These are phyloP conservation scores for Kingdonia uniflora DNA, from an alignment of 164 flowering plant genomes.

Conservation along the genomic window DNA sequence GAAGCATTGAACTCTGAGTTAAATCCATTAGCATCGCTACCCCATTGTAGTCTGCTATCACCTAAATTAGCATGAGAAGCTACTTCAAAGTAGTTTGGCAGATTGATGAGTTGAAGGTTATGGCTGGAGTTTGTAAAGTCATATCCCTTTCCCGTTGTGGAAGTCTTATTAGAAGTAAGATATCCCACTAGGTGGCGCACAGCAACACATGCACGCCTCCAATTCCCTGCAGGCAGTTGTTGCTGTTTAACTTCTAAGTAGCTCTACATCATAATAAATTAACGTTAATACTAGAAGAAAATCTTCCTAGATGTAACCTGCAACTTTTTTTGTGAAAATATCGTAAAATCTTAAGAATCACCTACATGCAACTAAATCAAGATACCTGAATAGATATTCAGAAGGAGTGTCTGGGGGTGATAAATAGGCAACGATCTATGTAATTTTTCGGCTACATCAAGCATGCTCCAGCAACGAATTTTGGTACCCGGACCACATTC, in stretches of 20 bases:
- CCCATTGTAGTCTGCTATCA: constrained; percentile 45
- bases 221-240: constrained; percentile 48
- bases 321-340: no score
- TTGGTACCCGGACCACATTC: constrained; percentile 14
- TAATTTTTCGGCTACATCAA: constrained; percentile 42
- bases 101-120: constrained; percentile 36
- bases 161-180: constrained; percentile 26
- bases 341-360: no score
- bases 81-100: constrained; percentile 61
- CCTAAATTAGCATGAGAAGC: constrained; percentile 14
- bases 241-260: no score
- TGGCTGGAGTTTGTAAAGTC: constrained; percentile 11
- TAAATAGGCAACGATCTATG: constrained; percentile 52
- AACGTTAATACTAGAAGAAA: no score
- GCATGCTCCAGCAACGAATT: constrained; percentile 32
- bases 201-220: constrained; percentile 68
- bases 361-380: background rate
- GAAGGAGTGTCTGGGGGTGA: constrained; percentile 69
- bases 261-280: no score
- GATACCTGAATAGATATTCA: constrained; percentile 67
- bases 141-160: constrained; percentile 15
- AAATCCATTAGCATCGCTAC: constrained; percentile 16
- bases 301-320: no score
- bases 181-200: constrained; percentile 51
- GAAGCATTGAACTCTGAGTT: constrained; percentile 22